These are phyloP conservation scores for Rosa hybrid DNA, from an alignment of 331 rosid species.

Conservation along the genomic window DNA sequence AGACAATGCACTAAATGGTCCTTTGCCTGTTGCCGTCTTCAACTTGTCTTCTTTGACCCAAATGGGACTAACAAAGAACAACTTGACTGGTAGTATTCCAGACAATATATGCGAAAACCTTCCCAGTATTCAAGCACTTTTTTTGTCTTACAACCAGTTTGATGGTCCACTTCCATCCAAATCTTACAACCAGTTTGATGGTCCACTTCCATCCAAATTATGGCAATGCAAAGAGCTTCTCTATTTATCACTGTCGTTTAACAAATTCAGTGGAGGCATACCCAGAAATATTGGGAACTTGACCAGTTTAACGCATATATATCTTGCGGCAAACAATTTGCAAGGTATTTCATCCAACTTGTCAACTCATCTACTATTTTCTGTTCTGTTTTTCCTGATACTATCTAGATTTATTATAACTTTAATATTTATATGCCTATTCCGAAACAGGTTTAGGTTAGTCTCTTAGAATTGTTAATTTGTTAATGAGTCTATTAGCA, in stretches of 20 bases:
- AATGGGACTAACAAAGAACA: background rate
- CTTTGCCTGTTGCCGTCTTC: background rate
- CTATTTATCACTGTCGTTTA: background rate
- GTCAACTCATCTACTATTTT: background rate
- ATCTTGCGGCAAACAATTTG: slow-evolving; percentile 15
- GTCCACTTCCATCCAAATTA: too few relatives aligned
- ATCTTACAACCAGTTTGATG: too few relatives aligned
- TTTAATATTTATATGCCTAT: background rate
- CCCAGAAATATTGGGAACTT: slow-evolving; percentile 21
- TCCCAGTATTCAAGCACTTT: too few relatives aligned
- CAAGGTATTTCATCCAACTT: slow-evolving; percentile 8
- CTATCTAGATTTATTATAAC: background rate
- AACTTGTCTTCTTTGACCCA: background rate
- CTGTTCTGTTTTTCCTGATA: background rate
- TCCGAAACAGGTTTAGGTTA: background rate
- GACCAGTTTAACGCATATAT: slow-evolving; percentile 2
- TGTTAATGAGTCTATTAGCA: background rate
- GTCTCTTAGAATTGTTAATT: background rate
- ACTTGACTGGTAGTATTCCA: background rate
- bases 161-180: too few relatives aligned
- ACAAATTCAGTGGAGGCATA: slow-evolving; percentile 21
- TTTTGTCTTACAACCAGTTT: too few relatives aligned
- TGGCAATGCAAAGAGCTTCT: slow-evolving; percentile 3
- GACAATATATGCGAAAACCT: too few relatives aligned
- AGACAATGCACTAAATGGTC: background rate